Base-by-base conservation (phyloP, 179 eudicot genomes). In the Dionaea muscipula region DNA sequence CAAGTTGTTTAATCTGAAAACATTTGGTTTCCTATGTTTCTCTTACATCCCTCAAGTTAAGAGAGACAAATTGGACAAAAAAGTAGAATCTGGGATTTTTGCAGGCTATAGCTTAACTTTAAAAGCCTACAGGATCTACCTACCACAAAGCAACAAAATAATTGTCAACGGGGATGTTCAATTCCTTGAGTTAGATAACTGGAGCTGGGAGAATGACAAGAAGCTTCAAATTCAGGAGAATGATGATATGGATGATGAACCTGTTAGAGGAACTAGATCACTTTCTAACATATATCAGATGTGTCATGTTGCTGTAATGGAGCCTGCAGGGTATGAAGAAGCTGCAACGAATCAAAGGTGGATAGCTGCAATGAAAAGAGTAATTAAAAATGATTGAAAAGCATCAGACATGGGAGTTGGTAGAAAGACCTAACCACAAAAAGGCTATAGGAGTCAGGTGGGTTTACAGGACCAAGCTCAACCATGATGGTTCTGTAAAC, bases 231-330 rank as follows among this genome's bases (percentile, higher is more conserved):
- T 47, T 24, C 12, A 9, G 10, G 14, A 19, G 11, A 14, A 11
- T 11, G 10, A 31, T 4, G 35, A 31, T 2, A 6, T 19, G 47
- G 49, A 44, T 26, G 46, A 18, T n/a, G 16, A 14, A 4, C 64
- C 64, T 2, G 26, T 44, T 11, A 40, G 59, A 28, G 55, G 60
- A 7, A 58, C 59, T 1, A 58, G 64, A 26, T 44, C 44, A 25
- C 45, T 65, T 60, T 41, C 28, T 31, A 11, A 59, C 9, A 53
- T 66, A 4, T 31, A 31, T 31, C 35, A 31, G 0, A 31, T 6
- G 35, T 31, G 35, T 31, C 5, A 0, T 31, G 35, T 24, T 13
- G 54, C 28, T 22, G 54, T 19, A 4, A 2, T 17, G 21, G 33
- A 50, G 15, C 33, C 23, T 50, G 51, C 19, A 19, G 19, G 16